Evolutionary conservation across 108 stramenopile species (phyloP).

Genomic region (Skeletonema menzelii): DNA sequence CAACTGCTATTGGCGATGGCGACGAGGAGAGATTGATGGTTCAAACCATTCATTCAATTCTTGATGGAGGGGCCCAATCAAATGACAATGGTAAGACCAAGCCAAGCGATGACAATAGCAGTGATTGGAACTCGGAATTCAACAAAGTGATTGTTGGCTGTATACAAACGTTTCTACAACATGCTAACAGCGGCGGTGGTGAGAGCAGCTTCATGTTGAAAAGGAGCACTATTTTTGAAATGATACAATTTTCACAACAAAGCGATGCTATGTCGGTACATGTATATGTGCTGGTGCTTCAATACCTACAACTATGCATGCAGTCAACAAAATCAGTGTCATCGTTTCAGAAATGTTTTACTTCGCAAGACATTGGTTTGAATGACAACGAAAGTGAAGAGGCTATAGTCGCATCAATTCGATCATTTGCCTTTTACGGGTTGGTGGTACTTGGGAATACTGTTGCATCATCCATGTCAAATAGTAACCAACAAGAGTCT

Average conservation of each 20-base stretch:
- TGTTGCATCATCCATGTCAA: neutral
- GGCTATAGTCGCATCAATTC: slow-evolving; percentile 7
- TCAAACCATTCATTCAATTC: slow-evolving; percentile 26
- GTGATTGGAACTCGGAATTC: slow-evolving; percentile 12
- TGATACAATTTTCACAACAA: slow-evolving; percentile 42
- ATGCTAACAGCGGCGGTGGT: neutral
- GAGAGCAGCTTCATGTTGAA: neutral
- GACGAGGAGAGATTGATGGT: slow-evolving; percentile 6
- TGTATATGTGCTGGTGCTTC: slow-evolving; percentile 8
- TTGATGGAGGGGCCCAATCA: slow-evolving; percentile 7
- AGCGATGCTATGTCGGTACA: slow-evolving; percentile 1
- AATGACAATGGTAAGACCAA: neutral
- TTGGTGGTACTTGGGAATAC: slow-evolving; percentile 23
- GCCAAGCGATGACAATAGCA: neutral
- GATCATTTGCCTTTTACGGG: slow-evolving; percentile 41
- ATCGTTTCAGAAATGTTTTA: neutral
- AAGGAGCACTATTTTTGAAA: neutral
- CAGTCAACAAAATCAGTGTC: neutral
- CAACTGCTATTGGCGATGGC: neutral
- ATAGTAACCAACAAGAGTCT: neutral
- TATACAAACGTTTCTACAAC: slow-evolving; percentile 12
- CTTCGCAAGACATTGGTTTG: neutral
- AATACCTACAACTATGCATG: slow-evolving; percentile 16
- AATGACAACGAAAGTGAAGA: neutral
- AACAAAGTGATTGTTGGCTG: slow-evolving; percentile 16